These are phyloP conservation scores for Medicago arabica DNA, from an alignment of 306 rosid species.

Conservation along the genomic window DNA sequence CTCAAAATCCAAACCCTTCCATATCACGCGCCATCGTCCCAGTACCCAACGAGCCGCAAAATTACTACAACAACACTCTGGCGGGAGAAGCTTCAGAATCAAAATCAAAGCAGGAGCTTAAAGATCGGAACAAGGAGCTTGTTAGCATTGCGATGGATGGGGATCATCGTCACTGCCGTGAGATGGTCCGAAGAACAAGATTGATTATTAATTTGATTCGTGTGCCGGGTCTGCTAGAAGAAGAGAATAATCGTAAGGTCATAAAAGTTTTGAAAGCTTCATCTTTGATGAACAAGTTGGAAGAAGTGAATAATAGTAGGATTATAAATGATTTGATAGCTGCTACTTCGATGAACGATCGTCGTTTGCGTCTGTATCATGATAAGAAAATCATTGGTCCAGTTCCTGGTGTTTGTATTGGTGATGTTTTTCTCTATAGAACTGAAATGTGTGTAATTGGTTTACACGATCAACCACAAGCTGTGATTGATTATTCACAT, in stretches of 20 bases:
- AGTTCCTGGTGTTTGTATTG: too few relatives aligned
- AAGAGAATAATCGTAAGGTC: not conserved
- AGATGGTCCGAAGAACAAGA: conserved; percentile 66
- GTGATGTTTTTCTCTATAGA: conserved; percentile 87
- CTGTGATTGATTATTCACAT: conserved; percentile 91
- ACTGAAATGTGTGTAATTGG: conserved; percentile 90
- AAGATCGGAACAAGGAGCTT: conserved; percentile 54
- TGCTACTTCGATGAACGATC: conserved; percentile 59
- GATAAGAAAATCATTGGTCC: conserved; percentile 94
- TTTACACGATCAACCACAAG: conserved; percentile 88
- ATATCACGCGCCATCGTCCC: too few relatives aligned
- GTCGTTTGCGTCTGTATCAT: conserved; percentile 80
- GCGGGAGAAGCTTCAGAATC: too few relatives aligned
- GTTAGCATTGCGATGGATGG: conserved; percentile 68
- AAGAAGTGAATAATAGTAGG: conserved; percentile 47
- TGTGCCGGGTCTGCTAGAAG: conserved; percentile 55
- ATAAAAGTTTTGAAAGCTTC: too few relatives aligned
- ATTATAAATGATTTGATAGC: conserved; percentile 73
- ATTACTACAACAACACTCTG: too few relatives aligned
- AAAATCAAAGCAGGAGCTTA: not conserved
- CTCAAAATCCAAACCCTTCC: too few relatives aligned
- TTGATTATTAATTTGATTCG: conserved; percentile 80
- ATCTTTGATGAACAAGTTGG: too few relatives aligned
- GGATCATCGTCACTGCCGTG: conserved; percentile 71
- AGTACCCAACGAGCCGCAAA: too few relatives aligned